phyloP scores from a whole-genome alignment of 2,329 filamentous ascomycete genomes.

The Neofusicoccum kwambonambiense region DNA sequence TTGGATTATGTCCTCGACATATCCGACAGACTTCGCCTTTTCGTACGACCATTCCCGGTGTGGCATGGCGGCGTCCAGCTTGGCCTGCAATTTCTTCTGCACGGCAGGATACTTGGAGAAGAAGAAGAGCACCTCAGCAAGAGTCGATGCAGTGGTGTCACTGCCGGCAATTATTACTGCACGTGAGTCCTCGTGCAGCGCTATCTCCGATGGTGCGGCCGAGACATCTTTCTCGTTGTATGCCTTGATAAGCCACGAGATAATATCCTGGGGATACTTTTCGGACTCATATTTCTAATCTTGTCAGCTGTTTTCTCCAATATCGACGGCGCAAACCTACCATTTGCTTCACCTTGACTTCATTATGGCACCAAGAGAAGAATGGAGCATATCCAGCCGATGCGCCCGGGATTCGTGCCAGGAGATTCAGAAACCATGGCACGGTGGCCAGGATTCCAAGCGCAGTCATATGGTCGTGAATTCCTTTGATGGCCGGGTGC shows the following conservation, averaged over 20 bases:
- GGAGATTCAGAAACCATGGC: slow-evolving; percentile 38
- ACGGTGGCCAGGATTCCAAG: slow-evolving; percentile 34
- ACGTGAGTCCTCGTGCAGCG: slow-evolving; percentile 35
- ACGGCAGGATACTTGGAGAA: slow-evolving; percentile 32
- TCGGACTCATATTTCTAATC: slow-evolving; percentile 25
- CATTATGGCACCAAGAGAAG: slow-evolving; percentile 28
- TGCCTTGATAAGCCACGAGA: slow-evolving; percentile 43
- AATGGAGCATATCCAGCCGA: slow-evolving; percentile 29
- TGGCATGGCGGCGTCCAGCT: slow-evolving; percentile 32
- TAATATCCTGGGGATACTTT: slow-evolving; percentile 36
- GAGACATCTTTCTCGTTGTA: slow-evolving; percentile 36
- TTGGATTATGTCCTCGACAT: slow-evolving; percentile 34
- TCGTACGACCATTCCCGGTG: slow-evolving; percentile 32
- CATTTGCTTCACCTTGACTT: slow-evolving; percentile 32
- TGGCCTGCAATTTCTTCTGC: slow-evolving; percentile 31
- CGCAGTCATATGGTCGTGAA: slow-evolving; percentile 37
- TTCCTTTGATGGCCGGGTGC: slow-evolving; percentile 33
- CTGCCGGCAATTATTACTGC: slow-evolving; percentile 38
- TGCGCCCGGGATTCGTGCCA: slow-evolving; percentile 31
- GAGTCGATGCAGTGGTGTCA: slow-evolving; percentile 36
- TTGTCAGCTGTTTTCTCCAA: background rate
- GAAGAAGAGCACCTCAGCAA: slow-evolving; percentile 33
- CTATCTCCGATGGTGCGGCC: slow-evolving; percentile 31
- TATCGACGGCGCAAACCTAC: slow-evolving; percentile 20
- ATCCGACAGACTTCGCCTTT: slow-evolving; percentile 29